Percentiles rank a stretch among this genome's conserved stretches.
Conservation (phyloP, 148 eudicot species). For the Diospyros lotus region DNA sequence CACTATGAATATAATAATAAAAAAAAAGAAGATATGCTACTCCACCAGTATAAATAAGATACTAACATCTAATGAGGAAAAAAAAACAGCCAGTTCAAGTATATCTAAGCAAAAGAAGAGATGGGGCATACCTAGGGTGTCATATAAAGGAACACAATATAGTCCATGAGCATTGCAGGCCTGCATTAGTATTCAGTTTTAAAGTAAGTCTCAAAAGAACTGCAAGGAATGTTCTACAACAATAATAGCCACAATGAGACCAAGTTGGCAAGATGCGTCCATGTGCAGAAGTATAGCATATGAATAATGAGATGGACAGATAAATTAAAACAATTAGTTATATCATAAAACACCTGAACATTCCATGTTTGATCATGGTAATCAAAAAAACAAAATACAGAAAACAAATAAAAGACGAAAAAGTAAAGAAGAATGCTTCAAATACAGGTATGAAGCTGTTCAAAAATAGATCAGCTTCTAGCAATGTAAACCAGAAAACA, state of each 20-base stretch:
- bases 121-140: constrained; percentile 68
- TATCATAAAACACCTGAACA: background rate
- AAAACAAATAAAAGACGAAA: no score
- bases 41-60: no score
- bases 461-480: background rate
- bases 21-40: no score
- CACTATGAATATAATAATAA: no score
- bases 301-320: background rate
- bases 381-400: no score
- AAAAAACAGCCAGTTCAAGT: background rate
- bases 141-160: constrained; percentile 88
- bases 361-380: no score
- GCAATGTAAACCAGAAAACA: background rate
- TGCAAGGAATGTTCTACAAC: background rate
- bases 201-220: constrained; percentile 6
- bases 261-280: background rate
- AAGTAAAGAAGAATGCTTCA: no score
- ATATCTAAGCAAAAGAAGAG: constrained; percentile 9
- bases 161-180: constrained; percentile 99
- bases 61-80: background rate
- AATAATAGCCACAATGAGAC: background rate
- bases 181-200: constrained; percentile 41
- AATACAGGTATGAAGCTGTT: no score
- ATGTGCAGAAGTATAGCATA: background rate
- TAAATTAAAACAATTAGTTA: background rate